Evolutionary conservation across 2,329 filamentous ascomycete genomes (phyloP).

Genomic region (Penicillium sp.): DNA sequence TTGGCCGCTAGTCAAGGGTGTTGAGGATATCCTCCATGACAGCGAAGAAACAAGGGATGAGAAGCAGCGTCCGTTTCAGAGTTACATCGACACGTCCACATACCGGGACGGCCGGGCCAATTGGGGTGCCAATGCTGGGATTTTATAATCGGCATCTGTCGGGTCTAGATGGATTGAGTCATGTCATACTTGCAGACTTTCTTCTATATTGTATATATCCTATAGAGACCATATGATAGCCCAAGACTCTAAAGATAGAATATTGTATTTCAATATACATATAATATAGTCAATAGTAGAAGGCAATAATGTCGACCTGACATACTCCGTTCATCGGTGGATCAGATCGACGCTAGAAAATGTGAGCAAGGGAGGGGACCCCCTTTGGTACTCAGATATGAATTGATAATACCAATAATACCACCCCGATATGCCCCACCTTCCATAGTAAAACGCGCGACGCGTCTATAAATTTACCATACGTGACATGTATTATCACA

Average conservation of each 20-base stretch:
- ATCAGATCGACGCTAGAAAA: slow-evolving; percentile 10
- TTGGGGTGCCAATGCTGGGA: neutral
- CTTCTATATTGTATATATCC: neutral
- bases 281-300: neutral
- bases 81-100: slow-evolving; percentile 23
- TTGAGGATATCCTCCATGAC: slow-evolving; percentile 3
- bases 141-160: neutral
- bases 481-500: slow-evolving; percentile 21
- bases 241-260: neutral
- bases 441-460: slow-evolving; percentile 26
- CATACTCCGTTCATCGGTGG: slow-evolving; percentile 7
- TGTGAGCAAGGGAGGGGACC: slow-evolving; percentile 10
- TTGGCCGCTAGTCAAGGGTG: slow-evolving; percentile 2
- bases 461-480: slow-evolving; percentile 29
- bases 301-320: slow-evolving; percentile 5
- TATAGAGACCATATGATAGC: neutral
- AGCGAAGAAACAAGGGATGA: slow-evolving; percentile 19
- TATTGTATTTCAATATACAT: neutral
- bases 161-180: neutral
- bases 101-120: slow-evolving; percentile 3
- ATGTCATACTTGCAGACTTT: neutral
- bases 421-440: neutral
- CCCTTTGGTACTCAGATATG: slow-evolving; percentile 2
- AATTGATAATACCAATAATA: slow-evolving; percentile 1
- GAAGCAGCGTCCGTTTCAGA: slow-evolving; percentile 17